These are phyloP conservation scores for Magnusiomyces fungicola DNA, from an alignment of 1,139 yeast species.

Conservation along the genomic window DNA sequence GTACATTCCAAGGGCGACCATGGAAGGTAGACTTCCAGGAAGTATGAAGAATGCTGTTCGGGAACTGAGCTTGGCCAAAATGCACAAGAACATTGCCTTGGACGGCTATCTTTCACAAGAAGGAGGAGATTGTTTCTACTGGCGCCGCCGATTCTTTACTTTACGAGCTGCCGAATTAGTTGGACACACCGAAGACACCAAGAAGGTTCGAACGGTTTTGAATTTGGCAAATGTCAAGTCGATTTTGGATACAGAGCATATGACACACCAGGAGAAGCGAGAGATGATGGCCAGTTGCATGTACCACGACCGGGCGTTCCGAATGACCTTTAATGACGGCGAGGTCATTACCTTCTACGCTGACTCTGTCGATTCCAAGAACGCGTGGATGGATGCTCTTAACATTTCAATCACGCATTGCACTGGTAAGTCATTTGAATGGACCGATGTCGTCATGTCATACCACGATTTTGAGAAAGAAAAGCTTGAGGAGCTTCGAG, in stretches of 20 bases:
- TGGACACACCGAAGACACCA: conserved; percentile 59
- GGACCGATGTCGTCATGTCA: conserved; percentile 30
- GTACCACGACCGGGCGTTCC: conserved; percentile 39
- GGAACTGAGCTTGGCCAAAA: conserved; percentile 23
- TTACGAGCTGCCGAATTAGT: conserved; percentile 50
- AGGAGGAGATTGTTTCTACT: conserved; percentile 66
- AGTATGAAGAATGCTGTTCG: conserved; percentile 27
- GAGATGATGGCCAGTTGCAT: conserved; percentile 28
- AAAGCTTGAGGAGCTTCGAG: conserved; percentile 5
- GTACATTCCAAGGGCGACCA: conserved; percentile 50
- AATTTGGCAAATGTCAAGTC: conserved; percentile 35
- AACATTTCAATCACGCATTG: conserved; percentile 24
- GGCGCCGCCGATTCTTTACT: conserved; percentile 62
- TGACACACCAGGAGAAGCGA: conserved; percentile 11
- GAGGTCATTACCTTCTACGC: conserved; percentile 62
- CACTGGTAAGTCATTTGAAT: conserved; percentile 24
- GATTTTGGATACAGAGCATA: conserved; percentile 9
- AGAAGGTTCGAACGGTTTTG: conserved; percentile 57
- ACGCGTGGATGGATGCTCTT: conserved; percentile 43
- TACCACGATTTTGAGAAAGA: conserved; percentile 11
- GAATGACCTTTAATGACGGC: conserved; percentile 53
- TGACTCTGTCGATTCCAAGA: conserved; percentile 45
- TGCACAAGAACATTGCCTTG: conserved; percentile 19
- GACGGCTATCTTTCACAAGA: conserved; percentile 63
- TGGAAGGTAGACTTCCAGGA: conserved; percentile 47